Evolutionary conservation across 306 rosid species (phyloP), one percentile per base, ranked within the genome.

Genomic region (Arachis stenosperma): DNA sequence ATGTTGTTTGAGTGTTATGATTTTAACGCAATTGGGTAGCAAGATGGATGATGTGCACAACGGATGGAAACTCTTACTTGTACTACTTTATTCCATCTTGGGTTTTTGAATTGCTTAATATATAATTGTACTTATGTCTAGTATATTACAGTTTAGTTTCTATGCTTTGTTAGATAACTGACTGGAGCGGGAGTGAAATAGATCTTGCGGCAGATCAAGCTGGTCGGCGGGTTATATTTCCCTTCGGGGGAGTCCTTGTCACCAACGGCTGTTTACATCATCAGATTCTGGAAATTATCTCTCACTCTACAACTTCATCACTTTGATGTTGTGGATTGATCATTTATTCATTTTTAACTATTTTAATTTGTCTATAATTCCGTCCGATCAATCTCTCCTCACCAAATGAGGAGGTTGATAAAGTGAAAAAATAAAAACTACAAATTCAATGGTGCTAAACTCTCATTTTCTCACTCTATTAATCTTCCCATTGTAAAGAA

Each of bases 151-250:
- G 44, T 55, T 50, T 36, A n/a, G 29, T 13, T 22, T 55, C 61
- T 15, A 30, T 4, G 7, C 2, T n/a, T 50, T 10, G 3, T 46
- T 2, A 93, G 97, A 90, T 84, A 56, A 85, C 90, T 51, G 97
- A 90, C 82, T 89, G 98, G 97, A 46, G 78, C 42, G 97, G 97
- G n/a, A 78, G 71, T 10, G 85, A 85, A 37, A 69, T 93, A 69
- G 89, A 90, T 79, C 88, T 93, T 39, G 87, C 94, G 9, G 97
- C 84, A 5, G 97, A 93, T 81, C 59, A 81, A 85, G 62, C 3
- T 59, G 84, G 86, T 14, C 75, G 96, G 79, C 72, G 96, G 83
- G 74, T 67, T 82, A 83, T 93, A 77, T 87, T 66, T 44, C 97
- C 97, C 14, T 74, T 84, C 0, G 90, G 86, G 4, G 98, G 98